phyloP scores from a whole-genome alignment of 257 asterid species.

The Przewalskia tangutica region DNA sequence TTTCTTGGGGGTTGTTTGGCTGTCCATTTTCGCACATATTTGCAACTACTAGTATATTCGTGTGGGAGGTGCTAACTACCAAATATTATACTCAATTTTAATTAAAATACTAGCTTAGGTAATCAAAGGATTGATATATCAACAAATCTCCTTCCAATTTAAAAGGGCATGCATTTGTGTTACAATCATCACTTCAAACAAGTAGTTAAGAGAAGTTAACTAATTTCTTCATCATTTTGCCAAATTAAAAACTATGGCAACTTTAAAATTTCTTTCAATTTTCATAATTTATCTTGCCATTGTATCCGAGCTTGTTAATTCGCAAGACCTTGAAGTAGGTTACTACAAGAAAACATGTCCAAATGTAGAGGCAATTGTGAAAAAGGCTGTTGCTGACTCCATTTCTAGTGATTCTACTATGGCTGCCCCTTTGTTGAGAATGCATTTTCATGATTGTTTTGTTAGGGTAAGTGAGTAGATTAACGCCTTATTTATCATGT shows the following conservation, averaged over 20 bases:
- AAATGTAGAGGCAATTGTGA: conserved; percentile 27
- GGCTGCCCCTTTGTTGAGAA: conserved; percentile 45
- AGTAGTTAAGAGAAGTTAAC: background rate
- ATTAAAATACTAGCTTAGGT: background rate
- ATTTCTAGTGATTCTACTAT: conserved; percentile 30
- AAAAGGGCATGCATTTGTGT: background rate
- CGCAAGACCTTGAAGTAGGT: conserved; percentile 19
- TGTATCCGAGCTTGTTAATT: conserved; percentile 11
- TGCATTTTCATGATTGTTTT: conserved; percentile 72
- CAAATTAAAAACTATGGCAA: conserved; percentile 8
- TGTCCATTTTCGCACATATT: background rate
- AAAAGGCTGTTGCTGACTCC: conserved; percentile 10
- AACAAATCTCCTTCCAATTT: background rate
- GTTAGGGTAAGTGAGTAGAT: conserved; percentile 28
- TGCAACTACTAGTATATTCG: background rate
- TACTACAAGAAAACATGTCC: conserved; percentile 43
- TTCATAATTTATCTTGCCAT: conserved; percentile 11
- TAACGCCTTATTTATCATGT: background rate
- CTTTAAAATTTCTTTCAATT: conserved; percentile 11
- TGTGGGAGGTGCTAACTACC: background rate
- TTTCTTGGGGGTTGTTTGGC: background rate
- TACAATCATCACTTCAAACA: background rate
- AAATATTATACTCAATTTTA: background rate
- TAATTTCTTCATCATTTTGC: background rate
- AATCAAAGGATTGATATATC: background rate